Conservation (phyloP, 176 grass and related monocot genomes). For the Cenchrus purpureus region DNA sequence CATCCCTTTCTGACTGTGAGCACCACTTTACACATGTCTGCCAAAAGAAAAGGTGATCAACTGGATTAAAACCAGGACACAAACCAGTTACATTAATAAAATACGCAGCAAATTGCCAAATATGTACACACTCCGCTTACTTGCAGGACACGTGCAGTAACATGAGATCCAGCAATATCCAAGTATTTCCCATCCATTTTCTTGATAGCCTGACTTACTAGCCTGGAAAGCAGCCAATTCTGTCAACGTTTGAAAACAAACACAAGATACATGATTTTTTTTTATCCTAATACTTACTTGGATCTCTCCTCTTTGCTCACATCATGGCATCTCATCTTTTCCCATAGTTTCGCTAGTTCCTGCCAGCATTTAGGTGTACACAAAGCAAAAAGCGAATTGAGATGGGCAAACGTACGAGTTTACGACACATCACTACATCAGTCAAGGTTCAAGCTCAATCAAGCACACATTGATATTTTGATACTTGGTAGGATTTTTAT, state of each 20-base stretch:
- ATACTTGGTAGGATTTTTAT: neutral
- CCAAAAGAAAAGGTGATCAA: neutral
- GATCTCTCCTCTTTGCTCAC: constrained; percentile 74
- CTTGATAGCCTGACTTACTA: constrained; percentile 68
- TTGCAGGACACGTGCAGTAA: constrained; percentile 93
- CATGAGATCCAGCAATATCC: constrained; percentile 80
- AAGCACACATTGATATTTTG: neutral
- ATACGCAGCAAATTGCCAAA: neutral
- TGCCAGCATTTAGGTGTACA: constrained; percentile 31
- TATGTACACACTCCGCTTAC: constrained; percentile 47
- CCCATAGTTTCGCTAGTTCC: constrained; percentile 87
- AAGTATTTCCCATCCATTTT: constrained; percentile 87
- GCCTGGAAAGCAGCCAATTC: constrained; percentile 48
- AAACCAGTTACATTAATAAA: neutral
- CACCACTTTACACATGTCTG: constrained; percentile 95
- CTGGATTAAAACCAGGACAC: neutral
- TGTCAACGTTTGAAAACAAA: constrained; percentile 1
- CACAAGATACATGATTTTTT: neutral
- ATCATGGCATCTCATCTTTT: constrained; percentile 84
- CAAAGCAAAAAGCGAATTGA: neutral
- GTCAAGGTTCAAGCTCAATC: neutral
- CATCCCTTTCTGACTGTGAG: constrained; percentile 77
- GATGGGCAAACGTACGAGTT: neutral
- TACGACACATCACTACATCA: neutral
- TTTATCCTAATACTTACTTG: constrained; percentile 54